Base-by-base conservation (phyloP, 2,329 filamentous ascomycete genomes). In the Juglanconis oblonga region DNA sequence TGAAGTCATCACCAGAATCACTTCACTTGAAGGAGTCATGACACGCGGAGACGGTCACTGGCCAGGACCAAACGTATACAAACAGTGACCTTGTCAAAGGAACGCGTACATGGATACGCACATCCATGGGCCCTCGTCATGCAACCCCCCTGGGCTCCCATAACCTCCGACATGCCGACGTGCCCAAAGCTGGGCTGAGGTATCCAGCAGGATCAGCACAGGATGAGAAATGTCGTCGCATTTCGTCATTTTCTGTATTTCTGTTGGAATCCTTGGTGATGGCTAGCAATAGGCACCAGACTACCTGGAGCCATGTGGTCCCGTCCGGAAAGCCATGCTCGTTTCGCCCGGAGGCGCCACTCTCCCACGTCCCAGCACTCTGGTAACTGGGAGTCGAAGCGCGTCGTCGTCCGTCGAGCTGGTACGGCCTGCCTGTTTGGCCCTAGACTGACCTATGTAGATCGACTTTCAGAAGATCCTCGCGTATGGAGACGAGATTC, bases 131-230 rank as follows among this genome's bases (percentile, higher is more conserved):
- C n/a, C 42, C 32, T 29, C 24, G 9, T 42, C 35, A 35, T n/a
- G 40, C 51, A 53, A 45, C 33, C 11, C n/a, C 50, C 35, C 17
- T 53, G 42, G 42, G 35, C 10, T 40, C n/a, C 35, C n/a, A 54
- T 47, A 58, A 58, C 57, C 57, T 59, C 57, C 57, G 57, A 59
- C 57, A 59, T 51, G 57, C 57, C 57, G 57, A 59, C 36, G 32
- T 59, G 36, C 40, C 45, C 49, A 36, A 29, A 31, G 13, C 44
- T 35, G 17, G 38, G 35, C 17, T 24, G 42, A 45, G 14, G 42
- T 24, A 11, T 45, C 11, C 44, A 49, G 44, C 17, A 33, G 24
- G 4, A 24, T 49, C 35, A 38, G 17, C 42, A 45, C 10, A 35
- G 24, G 33, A 49, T 48, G 24, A 33, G 35, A 42, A 33, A 33